phyloP scores from a whole-genome alignment of 768 basidiomycete genomes.

The Tricholoma flavovirens region DNA sequence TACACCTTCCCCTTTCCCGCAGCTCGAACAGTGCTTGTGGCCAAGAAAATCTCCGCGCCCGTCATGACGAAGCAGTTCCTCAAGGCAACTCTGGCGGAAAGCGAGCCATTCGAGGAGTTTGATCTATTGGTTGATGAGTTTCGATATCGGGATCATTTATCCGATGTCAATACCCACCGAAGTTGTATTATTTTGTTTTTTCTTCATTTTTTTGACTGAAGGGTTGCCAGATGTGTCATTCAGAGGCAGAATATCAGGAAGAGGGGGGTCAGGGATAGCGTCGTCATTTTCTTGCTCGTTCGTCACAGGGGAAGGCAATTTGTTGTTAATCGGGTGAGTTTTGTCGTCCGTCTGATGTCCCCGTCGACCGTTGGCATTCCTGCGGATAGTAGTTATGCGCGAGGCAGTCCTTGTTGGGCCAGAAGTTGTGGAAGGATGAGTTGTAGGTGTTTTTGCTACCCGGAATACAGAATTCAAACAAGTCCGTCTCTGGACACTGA shows the following conservation, averaged over 20 bases:
- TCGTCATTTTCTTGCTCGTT: not conserved
- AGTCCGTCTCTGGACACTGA: too few relatives aligned
- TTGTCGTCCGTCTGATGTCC: not conserved
- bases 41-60: not conserved
- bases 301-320: not conserved
- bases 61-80: conserved; percentile 7
- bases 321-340: not conserved
- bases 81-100: not conserved
- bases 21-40: not conserved
- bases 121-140: not conserved
- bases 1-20: not conserved
- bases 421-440: too few relatives aligned
- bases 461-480: too few relatives aligned
- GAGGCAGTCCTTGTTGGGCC: too few relatives aligned
- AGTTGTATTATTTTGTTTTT: not conserved
- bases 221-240: not conserved
- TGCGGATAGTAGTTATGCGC: not conserved
- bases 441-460: too few relatives aligned
- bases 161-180: not conserved
- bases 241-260: not conserved
- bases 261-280: not conserved
- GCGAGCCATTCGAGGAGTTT: conserved; percentile 4
- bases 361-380: not conserved
- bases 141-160: too few relatives aligned
- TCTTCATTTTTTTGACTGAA: not conserved